phyloP scores from a whole-genome alignment of 2,329 filamentous ascomycete genomes.

The Fusarium equiseti region DNA sequence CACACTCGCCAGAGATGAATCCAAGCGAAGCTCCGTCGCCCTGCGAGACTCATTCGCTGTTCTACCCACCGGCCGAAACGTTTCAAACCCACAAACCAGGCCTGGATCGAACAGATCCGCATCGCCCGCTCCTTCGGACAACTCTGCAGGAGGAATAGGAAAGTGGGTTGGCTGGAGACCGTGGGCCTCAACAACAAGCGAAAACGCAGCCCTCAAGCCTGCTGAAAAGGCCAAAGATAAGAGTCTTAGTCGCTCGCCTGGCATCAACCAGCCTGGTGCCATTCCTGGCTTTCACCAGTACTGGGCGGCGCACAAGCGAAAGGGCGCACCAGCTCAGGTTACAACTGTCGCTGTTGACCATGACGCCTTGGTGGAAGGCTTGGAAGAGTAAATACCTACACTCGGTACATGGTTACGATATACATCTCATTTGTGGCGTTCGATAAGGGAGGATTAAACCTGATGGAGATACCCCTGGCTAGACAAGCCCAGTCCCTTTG shows the following conservation, averaged over 20 bases:
- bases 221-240: conserved; percentile 51
- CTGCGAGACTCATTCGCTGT: conserved; percentile 68
- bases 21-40: conserved; percentile 64
- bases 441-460: conserved; percentile 26
- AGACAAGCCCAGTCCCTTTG: conserved; percentile 39
- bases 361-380: conserved; percentile 70
- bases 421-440: conserved; percentile 44
- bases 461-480: conserved; percentile 49
- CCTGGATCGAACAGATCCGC: conserved; percentile 36
- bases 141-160: conserved; percentile 51
- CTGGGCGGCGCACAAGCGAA: conserved; percentile 63
- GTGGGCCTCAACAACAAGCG: conserved; percentile 53
- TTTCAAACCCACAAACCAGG: conserved; percentile 50
- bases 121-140: conserved; percentile 44
- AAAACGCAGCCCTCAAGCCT: conserved; percentile 28
- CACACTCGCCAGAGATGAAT: conserved; percentile 62
- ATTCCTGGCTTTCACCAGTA: conserved; percentile 78
- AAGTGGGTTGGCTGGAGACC: conserved; percentile 64
- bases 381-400: conserved; percentile 53
- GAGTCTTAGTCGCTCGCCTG: conserved; percentile 67
- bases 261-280: conserved; percentile 82
- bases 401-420: conserved; percentile 25
- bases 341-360: conserved; percentile 69
- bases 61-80: conserved; percentile 51
- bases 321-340: conserved; percentile 66